Base-by-base conservation (phyloP, 1,284 basidiomycete genomes). In the Puccinia sorghi region DNA sequence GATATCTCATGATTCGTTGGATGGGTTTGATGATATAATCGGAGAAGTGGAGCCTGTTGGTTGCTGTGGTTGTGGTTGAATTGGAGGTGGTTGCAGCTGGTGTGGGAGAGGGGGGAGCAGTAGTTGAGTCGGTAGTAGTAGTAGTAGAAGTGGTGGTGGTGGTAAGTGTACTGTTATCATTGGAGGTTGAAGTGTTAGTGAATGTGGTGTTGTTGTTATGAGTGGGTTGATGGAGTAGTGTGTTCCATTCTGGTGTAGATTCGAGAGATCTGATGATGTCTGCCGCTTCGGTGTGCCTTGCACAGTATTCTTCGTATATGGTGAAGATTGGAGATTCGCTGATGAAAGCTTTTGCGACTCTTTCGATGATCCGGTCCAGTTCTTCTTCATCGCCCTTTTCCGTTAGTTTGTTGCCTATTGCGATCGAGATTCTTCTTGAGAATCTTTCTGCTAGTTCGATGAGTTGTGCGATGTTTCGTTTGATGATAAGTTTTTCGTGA, bases 301-400 rank as follows among this genome's bases (percentile, higher is more conserved):
- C 89, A 83, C 94, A 96, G 82, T 93, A 96, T 13, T 88, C 85
- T 84, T 93, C 89, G 86, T 97, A 97, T 1, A 90, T 87, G 76
- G 88, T 86, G 82, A 95, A 94, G 57, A 88, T 86, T 17, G 90
- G 86, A 22, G 90, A 90, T 85, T 91, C 88, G 48, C 89, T 87
- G 17, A 89, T 86, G 82, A 93, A 92, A 46, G 90, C 87, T 6
- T 87, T 85, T 0, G 90, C 88, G 39, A 92, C 87, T 12, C 86
- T 84, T 59, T 86, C 86, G 69, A 91, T 88, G 25, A 87, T 89
- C 63, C 56, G 50, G 52, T 73, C 67, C 15, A 80, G 43, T 59
- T 66, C 77, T 8, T 39, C 32, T 63, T 80, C 75, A 48, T 69
- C n/a, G n/a, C n/a, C n/a, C n/a, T n/a, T n/a, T n/a, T n/a, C n/a